Percentiles rank a stretch among this genome's conserved stretches.
These are phyloP conservation scores for Gossypium mustelinum DNA, from an alignment of 345 rosid species.

Conservation along the genomic window DNA sequence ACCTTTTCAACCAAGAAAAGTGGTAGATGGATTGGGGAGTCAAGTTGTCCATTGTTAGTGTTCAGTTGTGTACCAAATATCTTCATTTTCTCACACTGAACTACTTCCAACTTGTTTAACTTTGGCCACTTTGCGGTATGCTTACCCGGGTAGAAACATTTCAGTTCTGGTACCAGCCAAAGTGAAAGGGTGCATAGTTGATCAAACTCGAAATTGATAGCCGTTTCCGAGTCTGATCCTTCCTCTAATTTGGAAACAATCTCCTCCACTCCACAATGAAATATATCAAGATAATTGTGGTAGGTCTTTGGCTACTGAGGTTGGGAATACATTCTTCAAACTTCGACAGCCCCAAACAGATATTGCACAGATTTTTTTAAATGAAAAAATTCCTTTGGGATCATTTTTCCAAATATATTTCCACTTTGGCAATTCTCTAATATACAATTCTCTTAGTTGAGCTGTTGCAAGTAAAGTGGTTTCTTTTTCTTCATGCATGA, in stretches of 20 bases:
- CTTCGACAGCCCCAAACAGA: not conserved
- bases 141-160: not conserved
- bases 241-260: not conserved
- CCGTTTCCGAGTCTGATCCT: not conserved
- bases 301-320: conserved; percentile 1
- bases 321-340: not conserved
- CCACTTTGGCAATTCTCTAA: not conserved
- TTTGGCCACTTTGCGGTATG: not conserved
- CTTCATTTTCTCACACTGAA: not conserved
- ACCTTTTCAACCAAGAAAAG: not conserved
- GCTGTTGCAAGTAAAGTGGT: not conserved
- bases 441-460: not conserved
- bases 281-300: not conserved
- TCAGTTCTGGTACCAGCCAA: not conserved
- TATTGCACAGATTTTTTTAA: not conserved
- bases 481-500: not conserved
- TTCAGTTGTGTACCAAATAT: not conserved
- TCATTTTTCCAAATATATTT: not conserved
- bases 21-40: not conserved
- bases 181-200: not conserved
- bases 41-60: not conserved
- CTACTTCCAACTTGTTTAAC: not conserved
- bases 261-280: not conserved
- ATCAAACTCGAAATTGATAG: not conserved
- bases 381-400: not conserved